Evolutionary conservation across 495 filamentous ascomycete species (phyloP).

Genomic region (Annulohypoxylon moriforme): DNA sequence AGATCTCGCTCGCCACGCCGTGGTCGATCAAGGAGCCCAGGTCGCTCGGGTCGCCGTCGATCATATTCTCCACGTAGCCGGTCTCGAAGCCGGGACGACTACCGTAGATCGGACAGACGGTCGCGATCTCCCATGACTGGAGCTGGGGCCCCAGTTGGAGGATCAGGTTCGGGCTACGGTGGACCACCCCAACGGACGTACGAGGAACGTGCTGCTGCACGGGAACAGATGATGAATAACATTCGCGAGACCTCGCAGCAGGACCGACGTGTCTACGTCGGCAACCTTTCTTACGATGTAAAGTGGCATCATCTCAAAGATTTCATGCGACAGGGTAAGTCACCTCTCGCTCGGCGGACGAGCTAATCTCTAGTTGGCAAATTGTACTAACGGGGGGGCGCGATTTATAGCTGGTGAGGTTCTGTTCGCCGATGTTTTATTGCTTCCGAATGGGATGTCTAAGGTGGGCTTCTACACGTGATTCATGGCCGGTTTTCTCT

Average conservation of each 20-base stretch:
- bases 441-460: slow-evolving; percentile 99
- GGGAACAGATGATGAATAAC: slow-evolving; percentile 95
- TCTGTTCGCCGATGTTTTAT: slow-evolving; percentile 98
- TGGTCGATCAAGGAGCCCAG: slow-evolving; percentile 69
- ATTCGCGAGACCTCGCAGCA: slow-evolving; percentile 95
- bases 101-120: slow-evolving; percentile 75
- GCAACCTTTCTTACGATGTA: slow-evolving; percentile 98
- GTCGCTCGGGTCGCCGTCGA: slow-evolving; percentile 72
- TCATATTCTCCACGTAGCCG: slow-evolving; percentile 95
- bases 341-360: slow-evolving; percentile 1
- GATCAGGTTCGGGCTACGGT: slow-evolving; percentile 65
- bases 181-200: slow-evolving; percentile 75
- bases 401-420: slow-evolving; percentile 90
- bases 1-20: slow-evolving; percentile 93
- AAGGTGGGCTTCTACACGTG: slow-evolving; percentile 97
- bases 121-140: slow-evolving; percentile 85
- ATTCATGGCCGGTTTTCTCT: slow-evolving; percentile 85
- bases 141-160: slow-evolving; percentile 74
- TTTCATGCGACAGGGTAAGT: slow-evolving; percentile 99
- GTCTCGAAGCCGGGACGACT: slow-evolving; percentile 91
- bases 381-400: slow-evolving; percentile 12
- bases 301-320: slow-evolving; percentile 99
- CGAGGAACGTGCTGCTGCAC: slow-evolving; percentile 85
- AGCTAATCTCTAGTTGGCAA: background rate
- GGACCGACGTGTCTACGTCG: slow-evolving; percentile 98